Percentiles rank a stretch among this genome's conserved stretches.
phyloP scores from a whole-genome alignment of 768 basidiomycete species.

The Rhodosporidiobolus sp. region DNA sequence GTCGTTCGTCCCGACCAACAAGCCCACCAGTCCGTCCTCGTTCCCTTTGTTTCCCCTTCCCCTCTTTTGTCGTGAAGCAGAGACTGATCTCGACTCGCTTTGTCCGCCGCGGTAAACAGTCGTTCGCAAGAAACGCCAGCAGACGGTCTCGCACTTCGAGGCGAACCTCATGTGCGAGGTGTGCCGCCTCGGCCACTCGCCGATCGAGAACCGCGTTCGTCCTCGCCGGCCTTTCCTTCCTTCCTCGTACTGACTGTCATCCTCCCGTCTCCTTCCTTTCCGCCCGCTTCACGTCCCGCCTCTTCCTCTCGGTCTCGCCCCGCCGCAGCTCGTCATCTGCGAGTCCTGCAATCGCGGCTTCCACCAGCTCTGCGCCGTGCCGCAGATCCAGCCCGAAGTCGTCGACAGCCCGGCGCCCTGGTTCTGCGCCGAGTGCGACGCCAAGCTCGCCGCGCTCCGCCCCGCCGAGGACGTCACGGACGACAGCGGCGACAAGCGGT shows the following conservation, averaged over 20 bases:
- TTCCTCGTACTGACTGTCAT: neutral
- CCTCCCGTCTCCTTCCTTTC: neutral
- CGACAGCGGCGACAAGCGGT: neutral
- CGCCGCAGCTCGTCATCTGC: conserved; percentile 34
- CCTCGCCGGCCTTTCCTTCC: neutral
- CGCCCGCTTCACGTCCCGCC: neutral
- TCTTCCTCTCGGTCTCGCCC: too few relatives aligned
- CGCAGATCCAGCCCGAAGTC: conserved; percentile 14
- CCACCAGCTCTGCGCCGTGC: conserved; percentile 31
- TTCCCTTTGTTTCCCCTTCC: rapidly evolving
- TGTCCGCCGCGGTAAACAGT: conserved; percentile 3
- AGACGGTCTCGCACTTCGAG: conserved; percentile 1
- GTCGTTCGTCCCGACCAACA: conserved; percentile 36
- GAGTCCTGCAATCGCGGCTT: conserved; percentile 29
- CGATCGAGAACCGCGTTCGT: conserved; percentile 25
- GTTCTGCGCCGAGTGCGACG: conserved; percentile 27
- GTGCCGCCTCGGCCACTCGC: conserved; percentile 24
- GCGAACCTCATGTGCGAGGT: conserved; percentile 27
- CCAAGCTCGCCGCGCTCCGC: conserved; percentile 13
- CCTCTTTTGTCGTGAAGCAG: neutral
- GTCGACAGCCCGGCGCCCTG: conserved; percentile 27
- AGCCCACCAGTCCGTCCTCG: conserved; percentile 24
- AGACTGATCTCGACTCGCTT: too few relatives aligned
- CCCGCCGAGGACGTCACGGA: conserved; percentile 3
- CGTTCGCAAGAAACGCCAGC: conserved; percentile 21